Base-by-base conservation (phyloP, 75 land plant species). In the Picea sitchensis region DNA sequence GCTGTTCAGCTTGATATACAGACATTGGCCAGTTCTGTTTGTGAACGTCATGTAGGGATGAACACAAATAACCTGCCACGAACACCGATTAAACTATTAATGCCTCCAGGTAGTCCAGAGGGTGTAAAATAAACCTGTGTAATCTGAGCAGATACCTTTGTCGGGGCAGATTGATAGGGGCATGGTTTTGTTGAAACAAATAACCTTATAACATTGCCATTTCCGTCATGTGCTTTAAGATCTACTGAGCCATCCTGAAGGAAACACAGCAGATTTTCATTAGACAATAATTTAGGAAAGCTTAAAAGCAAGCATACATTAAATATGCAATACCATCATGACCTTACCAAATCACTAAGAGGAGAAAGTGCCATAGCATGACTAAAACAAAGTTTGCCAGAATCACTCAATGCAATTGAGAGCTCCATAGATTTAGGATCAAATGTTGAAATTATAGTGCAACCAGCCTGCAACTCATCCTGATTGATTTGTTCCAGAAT, bases 31-130 rank as follows among this genome's bases (percentile, higher is more conserved):
- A 75, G 90, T 30, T 84, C 98, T 85, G 75, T 98, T 98, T 56
- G 99, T 98, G 85, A 95, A 98, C n/a, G 92, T 91, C 79, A 92
- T 86, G 78, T 78, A 98, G 57, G 99, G 99, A 18, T 96, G 90
- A 7, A 98, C 36, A 57, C 80, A 79, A 34, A 98, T 84, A 41
- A 95, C 93, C 99, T 98, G 85, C 26, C 81, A 74, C 38, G 17
- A 23, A 75, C 56, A 71, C 38, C 4, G 57, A 34, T 59, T 21
- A 80, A 76, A 23, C 23, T 62, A 60, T 38, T 75, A 56, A 51
- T 17, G 59, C 36, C 76, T 58, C 44, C 74, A 44, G 11, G 23
- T 32, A 12, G 34, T 71, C 54, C 54, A 71, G 4, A 44, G 0
- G 9, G 56, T 71, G 51, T n/a, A 71, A 5, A 69, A 20, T 69